Evolutionary conservation across 805 yeast species (phyloP), one percentile per base, ranked within the genome.

Genomic region (Wickerhamiella siamensis): DNA sequence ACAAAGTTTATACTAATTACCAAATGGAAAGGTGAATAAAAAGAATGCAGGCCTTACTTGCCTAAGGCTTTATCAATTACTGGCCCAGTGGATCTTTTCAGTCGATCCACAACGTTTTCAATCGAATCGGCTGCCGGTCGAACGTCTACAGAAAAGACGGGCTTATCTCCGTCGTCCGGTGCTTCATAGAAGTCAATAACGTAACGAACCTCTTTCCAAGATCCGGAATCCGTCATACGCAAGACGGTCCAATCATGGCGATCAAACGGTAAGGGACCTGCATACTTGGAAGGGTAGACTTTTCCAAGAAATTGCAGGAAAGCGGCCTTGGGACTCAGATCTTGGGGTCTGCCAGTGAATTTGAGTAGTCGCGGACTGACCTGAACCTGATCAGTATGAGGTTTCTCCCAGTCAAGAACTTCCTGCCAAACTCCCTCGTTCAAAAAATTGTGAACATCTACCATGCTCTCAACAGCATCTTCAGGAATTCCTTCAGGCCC

Each of bases 361-460:
- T 78, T 77, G 45, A 77, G 64, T 45, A 91, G 67, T 46, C 95
- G 73, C 8, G 97, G 97, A 48, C 69, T 74, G 18, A 69, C 62
- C 24, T 69, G 62, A 4, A 78, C 65, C 46, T 63, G 54, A 33
- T 62, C 62, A 3, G 83, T 71, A 59, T 87, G 72, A 42, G 77
- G 76, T 47, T 68, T 60, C 63, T 91, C 99, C 99, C 99, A 91
- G 45, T 78, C 73, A 48, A 84, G 65, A 42, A 91, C 86, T 58
- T 91, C 95, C 46, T 74, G 74, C 99, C 99, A 91, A 9, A 96
- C 96, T 12, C 95, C 95, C 59, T 91, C 99, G 60, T 91, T 91
- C 48, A 91, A 63, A 56, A 87, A 91, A 61, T 91, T 91, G 62
- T 91, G 99, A 36, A 91, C 94, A 49, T 80, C 88, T 20, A 91